Evolutionary conservation across 306 rosid species (phyloP).

Genomic region (Dryas octopetala): DNA sequence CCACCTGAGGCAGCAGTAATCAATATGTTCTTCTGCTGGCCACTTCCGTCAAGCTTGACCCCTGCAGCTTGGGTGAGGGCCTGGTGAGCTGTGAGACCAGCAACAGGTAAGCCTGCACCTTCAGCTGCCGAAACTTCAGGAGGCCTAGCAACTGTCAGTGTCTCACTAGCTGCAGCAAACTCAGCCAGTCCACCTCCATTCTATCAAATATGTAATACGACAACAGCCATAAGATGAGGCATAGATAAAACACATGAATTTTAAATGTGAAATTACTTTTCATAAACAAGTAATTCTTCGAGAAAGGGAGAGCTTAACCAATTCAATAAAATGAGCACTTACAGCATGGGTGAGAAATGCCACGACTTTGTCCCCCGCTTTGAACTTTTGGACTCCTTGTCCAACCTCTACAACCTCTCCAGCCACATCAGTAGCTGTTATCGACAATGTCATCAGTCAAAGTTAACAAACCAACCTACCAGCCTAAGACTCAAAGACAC

Average conservation of each 20-base stretch:
- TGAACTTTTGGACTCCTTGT: slow-evolving; percentile 48
- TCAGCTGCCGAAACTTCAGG: slow-evolving; percentile 52
- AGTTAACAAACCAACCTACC: background rate
- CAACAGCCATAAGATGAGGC: background rate
- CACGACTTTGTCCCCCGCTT: slow-evolving; percentile 68
- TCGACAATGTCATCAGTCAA: slow-evolving; percentile 7
- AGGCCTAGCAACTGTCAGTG: slow-evolving; percentile 46
- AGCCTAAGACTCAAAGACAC: background rate
- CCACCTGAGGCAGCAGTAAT: slow-evolving; percentile 92
- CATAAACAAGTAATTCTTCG: background rate
- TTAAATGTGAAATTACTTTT: background rate
- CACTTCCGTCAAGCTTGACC: slow-evolving; percentile 54
- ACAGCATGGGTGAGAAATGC: slow-evolving; percentile 35
- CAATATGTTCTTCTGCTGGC: slow-evolving; percentile 48
- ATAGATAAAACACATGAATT: background rate
- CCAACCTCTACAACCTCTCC: slow-evolving; percentile 72
- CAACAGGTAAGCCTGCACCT: slow-evolving; percentile 62
- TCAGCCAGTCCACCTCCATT: slow-evolving; percentile 80
- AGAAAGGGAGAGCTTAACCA: background rate
- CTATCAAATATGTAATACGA: slow-evolving; percentile 28
- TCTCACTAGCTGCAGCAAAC: slow-evolving; percentile 50
- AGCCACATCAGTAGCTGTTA: slow-evolving; percentile 64
- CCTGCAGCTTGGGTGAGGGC: slow-evolving; percentile 52
- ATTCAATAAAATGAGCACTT: slow-evolving; percentile 19
- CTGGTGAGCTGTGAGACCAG: slow-evolving; percentile 64